These are phyloP conservation scores for Alternaria solani DNA, from an alignment of 2,329 filamentous ascomycete species.

Conservation along the genomic window DNA sequence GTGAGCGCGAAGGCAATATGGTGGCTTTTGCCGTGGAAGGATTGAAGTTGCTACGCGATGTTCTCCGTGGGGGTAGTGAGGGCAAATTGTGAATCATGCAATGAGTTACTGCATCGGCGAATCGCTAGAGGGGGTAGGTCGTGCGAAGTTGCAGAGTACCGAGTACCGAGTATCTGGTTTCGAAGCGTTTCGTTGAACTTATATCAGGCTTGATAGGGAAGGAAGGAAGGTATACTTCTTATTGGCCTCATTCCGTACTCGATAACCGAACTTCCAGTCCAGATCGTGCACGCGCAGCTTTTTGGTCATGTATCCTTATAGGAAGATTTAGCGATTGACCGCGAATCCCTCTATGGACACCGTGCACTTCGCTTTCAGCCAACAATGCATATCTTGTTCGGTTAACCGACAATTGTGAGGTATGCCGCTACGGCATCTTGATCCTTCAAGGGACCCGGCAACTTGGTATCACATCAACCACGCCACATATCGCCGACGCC, in stretches of 20 bases:
- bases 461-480: slow-evolving; percentile 1
- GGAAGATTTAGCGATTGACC: neutral
- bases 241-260: neutral
- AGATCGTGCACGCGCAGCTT: neutral
- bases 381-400: neutral
- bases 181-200: neutral
- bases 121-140: neutral
- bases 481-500: neutral
- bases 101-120: neutral
- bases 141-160: neutral
- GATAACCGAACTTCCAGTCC: neutral
- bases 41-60: slow-evolving; percentile 64
- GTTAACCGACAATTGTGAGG: neutral
- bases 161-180: neutral
- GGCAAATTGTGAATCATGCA: slow-evolving; percentile 46
- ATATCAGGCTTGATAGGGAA: neutral
- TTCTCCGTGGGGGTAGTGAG: slow-evolving; percentile 55
- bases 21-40: slow-evolving; percentile 67
- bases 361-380: neutral
- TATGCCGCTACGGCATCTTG: neutral
- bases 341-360: neutral
- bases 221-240: neutral
- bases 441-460: neutral
- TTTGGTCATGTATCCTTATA: neutral
- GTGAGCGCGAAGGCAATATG: slow-evolving; percentile 68